These are phyloP conservation scores for Trichoderma atroviride DNA, from an alignment of 2,329 filamentous ascomycete genomes.

Conservation along the genomic window DNA sequence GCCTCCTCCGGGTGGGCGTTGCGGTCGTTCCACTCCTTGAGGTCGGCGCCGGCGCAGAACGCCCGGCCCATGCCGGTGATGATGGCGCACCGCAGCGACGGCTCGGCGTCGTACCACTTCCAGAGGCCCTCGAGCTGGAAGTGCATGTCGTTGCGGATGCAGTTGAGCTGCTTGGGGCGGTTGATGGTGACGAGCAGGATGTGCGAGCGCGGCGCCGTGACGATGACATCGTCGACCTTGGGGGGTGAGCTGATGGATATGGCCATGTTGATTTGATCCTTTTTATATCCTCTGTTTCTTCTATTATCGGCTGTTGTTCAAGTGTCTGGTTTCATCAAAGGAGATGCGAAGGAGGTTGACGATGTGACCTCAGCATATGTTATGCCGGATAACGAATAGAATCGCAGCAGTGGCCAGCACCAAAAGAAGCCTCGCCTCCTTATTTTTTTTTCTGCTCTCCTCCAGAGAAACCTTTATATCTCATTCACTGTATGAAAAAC, in stretches of 20 bases:
- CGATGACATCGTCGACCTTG: conserved; percentile 43
- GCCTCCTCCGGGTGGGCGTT: conserved; percentile 37
- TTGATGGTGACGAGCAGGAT: conserved; percentile 63
- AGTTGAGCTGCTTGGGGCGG: conserved; percentile 61
- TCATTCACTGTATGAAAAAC: not conserved
- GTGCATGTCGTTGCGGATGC: conserved; percentile 54
- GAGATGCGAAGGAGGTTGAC: not conserved
- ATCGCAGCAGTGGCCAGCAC: not conserved
- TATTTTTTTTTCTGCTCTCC: not conserved
- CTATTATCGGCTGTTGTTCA: not conserved
- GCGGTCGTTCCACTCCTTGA: conserved; percentile 63
- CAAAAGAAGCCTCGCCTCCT: not conserved
- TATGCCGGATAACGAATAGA: not conserved
- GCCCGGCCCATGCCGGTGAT: conserved; percentile 64
- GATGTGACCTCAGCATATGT: not conserved
- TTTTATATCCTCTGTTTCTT: not conserved
- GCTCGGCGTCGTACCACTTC: conserved; percentile 65
- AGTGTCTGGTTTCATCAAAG: not conserved
- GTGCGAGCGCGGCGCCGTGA: conserved; percentile 57
- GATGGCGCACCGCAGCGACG: conserved; percentile 61
- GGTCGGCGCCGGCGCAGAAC: conserved; percentile 69
- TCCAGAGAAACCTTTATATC: not conserved
- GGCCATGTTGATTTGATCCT: not conserved
- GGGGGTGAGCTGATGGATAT: conserved; percentile 44
- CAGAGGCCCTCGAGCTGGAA: conserved; percentile 53